Evolutionary conservation across 306 rosid genomes (phyloP), one percentile per base, ranked within the genome.

Genomic region (Glycyrrhiza uralensis): DNA sequence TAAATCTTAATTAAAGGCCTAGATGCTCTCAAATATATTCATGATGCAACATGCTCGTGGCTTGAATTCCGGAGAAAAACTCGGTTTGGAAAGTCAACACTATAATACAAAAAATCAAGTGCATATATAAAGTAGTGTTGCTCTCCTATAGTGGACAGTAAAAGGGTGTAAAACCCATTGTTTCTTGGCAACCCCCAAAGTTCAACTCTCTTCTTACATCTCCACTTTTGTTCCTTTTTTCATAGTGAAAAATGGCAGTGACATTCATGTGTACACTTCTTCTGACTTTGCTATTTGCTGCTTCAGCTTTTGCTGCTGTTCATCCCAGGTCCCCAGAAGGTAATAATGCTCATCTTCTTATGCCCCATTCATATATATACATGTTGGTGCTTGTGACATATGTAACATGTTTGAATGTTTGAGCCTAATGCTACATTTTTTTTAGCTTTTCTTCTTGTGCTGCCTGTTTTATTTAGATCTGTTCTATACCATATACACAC

Each of bases 1-100:
- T n/a, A n/a, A n/a, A n/a, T n/a, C n/a, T n/a, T n/a, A n/a, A n/a
- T n/a, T n/a, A 6, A 33, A 23, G 23, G 15, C 62, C 20, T 60
- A 61, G 58, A 67, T 67, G 7, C 24, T 28, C 74, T 68, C 49
- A 11, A 9, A 20, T 47, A 1, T 18, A 47, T 47, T 17, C 3
- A 28, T 36, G 7, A 7, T 7, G 3, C 7, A n/a, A 19, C 45
- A 70, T 44, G 66, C 54, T 85, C 15, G 72, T 55, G 26, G 65
- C 72, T 63, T 67, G 74, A 87, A 79, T 77, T 74, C 60, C 51
- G 93, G 88, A 89, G 89, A 62, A 67, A 76, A 81, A 49, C 54
- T 28, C 71, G 83, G 83, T 76, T 17, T 14, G 54, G 3, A 79
- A 49, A 41, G 71, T 76, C 71, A 72, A 36, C 30, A 46, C 59